Percentiles rank a stretch among this genome's conserved stretches.
Evolutionary conservation across 208 protist species (phyloP).

Genomic region (Leishmania turanica): DNA sequence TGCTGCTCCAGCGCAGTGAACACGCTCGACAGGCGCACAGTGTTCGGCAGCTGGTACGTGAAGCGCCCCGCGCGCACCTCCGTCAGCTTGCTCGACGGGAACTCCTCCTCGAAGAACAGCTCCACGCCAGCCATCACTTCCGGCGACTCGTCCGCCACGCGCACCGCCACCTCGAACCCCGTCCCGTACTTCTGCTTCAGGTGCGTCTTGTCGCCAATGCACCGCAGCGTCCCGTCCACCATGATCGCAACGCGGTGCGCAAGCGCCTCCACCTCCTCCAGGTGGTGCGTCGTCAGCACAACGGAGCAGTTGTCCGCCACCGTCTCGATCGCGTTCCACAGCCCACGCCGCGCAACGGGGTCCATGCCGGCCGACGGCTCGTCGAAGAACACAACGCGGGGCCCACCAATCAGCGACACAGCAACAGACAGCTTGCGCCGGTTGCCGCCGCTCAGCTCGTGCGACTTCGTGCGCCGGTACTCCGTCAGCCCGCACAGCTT

Average conservation of each 20-base stretch:
- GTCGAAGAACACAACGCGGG: slow-evolving; percentile 80
- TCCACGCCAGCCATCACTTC: slow-evolving; percentile 20
- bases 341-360: slow-evolving; percentile 66
- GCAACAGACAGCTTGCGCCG: slow-evolving; percentile 82
- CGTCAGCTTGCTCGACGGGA: slow-evolving; percentile 34
- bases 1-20: slow-evolving; percentile 54
- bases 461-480: slow-evolving; percentile 38
- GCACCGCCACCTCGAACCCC: slow-evolving; percentile 62
- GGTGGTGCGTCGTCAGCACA: slow-evolving; percentile 92
- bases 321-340: slow-evolving; percentile 81
- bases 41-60: slow-evolving; percentile 49
- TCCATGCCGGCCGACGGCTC: slow-evolving; percentile 92
- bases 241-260: slow-evolving; percentile 89
- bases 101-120: slow-evolving; percentile 39
- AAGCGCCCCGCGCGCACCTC: slow-evolving; percentile 45
- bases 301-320: slow-evolving; percentile 70
- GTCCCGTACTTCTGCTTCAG: slow-evolving; percentile 84
- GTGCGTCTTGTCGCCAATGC: slow-evolving; percentile 85
- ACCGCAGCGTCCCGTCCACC: slow-evolving; percentile 82
- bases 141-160: slow-evolving; percentile 23
- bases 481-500: slow-evolving; percentile 43
- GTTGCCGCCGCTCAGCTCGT: slow-evolving; percentile 80
- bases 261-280: slow-evolving; percentile 93
- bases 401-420: slow-evolving; percentile 83
- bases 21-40: slow-evolving; percentile 37